Evolutionary conservation across 176 grass and related monocot genomes (phyloP), one percentile per base, ranked within the genome.

Genomic region (Cenchrus fungigraminus): DNA sequence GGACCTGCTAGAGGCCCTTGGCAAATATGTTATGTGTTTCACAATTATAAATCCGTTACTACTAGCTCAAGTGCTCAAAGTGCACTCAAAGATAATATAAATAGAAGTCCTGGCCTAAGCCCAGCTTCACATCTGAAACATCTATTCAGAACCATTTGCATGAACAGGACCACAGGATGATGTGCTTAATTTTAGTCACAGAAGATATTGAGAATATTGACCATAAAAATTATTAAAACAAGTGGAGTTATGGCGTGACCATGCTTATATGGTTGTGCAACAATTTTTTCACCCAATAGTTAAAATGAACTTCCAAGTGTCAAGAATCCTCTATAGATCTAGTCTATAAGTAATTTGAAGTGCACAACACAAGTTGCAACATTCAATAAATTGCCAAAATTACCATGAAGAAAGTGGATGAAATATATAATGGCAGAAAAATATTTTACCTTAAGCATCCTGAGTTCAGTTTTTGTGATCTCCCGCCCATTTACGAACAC

Each of bases 401-500:
- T 84, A 74, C 20, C 7, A 45, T 52, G 14, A 8, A 22, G 2
- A 77, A 9, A 67, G 45, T 53, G 11, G 19, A 56, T 3, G 20
- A 11, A 62, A 9, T 49, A 74, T 12, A 74, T 45, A 40, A 43
- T 10, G 50, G 9, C 28, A 32, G 7, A 15, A 6, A 40, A 45
- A 11, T 49, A 17, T 20, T 44, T 53, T 86, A 92, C 93, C 93
- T 88, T 95, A 49, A 95, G 85, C 68, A 92, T 66, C 73, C 78
- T 90, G 78, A 86, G 62, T 86, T 95, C 93, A 2, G 79, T 55
- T 86, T 92, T 95, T 52, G 90, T 92, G 40, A 95, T 86, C 62
- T 95, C 90, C 54, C 93, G 82, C 13, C 93, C 93, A 74, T 95
- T 95, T 31, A 92, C 84, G 58, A 83, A 95, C 57, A 95, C 93